A percentile compares a stretch with the other conserved stretches of the same genome.
These are phyloP conservation scores for Ruellia speciosa DNA, from an alignment of 305 asterid species.

Conservation along the genomic window DNA sequence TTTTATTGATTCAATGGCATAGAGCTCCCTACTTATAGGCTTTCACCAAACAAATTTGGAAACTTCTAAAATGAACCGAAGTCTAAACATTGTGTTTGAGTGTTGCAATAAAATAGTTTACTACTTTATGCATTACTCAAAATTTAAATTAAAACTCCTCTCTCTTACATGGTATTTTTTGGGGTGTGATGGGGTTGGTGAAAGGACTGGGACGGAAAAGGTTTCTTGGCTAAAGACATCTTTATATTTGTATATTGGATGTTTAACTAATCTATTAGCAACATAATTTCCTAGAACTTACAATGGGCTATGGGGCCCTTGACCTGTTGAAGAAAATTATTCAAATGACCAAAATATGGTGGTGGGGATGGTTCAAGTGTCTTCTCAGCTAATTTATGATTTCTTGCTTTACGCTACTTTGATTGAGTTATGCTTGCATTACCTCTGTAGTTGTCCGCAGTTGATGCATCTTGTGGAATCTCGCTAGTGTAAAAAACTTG, in stretches of 20 bases:
- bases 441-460: not conserved
- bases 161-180: not conserved
- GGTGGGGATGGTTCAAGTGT: not conserved
- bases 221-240: not conserved
- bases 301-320: not conserved
- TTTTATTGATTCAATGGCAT: no score
- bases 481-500: constrained; percentile 14
- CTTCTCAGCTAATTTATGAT: constrained; percentile 2
- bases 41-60: no score
- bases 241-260: not conserved
- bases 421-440: not conserved
- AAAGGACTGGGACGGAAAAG: not conserved
- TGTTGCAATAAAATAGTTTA: no score
- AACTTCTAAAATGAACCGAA: no score
- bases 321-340: not conserved
- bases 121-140: no score
- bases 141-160: no score
- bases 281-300: not conserved
- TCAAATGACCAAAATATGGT: constrained; percentile 5
- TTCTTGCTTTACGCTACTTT: constrained; percentile 4
- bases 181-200: not conserved
- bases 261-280: not conserved
- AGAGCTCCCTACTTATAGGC: no score
- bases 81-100: no score
- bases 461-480: constrained; percentile 7